Evolutionary conservation across 2,329 filamentous ascomycete genomes (phyloP).

Genomic region (Alternaria longipes): DNA sequence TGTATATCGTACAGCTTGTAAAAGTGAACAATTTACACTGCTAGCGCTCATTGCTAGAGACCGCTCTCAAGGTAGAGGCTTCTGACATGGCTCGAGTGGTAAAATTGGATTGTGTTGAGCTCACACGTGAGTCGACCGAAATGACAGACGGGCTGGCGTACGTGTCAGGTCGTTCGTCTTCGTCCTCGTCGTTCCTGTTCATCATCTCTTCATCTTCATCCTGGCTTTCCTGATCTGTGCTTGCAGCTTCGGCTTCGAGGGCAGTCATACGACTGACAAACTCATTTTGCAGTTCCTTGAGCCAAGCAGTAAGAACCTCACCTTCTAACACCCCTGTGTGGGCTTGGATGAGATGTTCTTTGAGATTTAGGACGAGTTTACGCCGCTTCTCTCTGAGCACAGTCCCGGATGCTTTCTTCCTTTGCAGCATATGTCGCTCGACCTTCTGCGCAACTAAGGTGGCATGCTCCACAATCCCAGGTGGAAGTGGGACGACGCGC

Average conservation of each 20-base stretch:
- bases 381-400: constrained; percentile 70
- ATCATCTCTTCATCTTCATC: constrained; percentile 29
- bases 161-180: constrained; percentile 25
- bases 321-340: constrained; percentile 71
- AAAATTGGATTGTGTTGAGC: constrained; percentile 29
- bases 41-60: constrained; percentile 39
- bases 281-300: constrained; percentile 74
- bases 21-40: neutral
- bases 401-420: constrained; percentile 66
- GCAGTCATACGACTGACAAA: constrained; percentile 77
- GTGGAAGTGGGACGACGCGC: constrained; percentile 75
- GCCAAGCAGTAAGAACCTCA: constrained; percentile 68
- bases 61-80: constrained; percentile 33
- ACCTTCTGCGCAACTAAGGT: constrained; percentile 71
- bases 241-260: constrained; percentile 62
- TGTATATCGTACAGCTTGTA: neutral
- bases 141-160: constrained; percentile 32
- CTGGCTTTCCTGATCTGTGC: constrained; percentile 19
- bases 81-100: constrained; percentile 24
- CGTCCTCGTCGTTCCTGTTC: constrained; percentile 14
- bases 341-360: constrained; percentile 76
- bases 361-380: constrained; percentile 76
- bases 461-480: constrained; percentile 72
- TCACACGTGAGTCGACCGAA: constrained; percentile 30
- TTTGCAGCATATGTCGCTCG: constrained; percentile 65